A percentile compares a stretch with the other conserved stretches of the same genome.
These are phyloP conservation scores for Eucalyptus victrix DNA, from an alignment of 345 rosid species.

Conservation along the genomic window DNA sequence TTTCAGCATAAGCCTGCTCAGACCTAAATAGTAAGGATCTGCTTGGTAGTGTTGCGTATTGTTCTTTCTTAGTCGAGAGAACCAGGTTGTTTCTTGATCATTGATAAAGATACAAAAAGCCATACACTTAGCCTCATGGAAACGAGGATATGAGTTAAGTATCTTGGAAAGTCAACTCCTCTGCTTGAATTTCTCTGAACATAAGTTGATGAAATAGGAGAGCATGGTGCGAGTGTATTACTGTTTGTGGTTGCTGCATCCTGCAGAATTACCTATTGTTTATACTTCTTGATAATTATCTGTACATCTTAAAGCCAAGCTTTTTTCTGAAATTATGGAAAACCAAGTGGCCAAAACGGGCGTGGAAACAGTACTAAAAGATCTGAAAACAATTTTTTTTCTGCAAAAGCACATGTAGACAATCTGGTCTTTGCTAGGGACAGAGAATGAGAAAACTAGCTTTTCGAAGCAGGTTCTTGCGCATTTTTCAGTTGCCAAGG, in stretches of 20 bases:
- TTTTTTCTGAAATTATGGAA: not conserved
- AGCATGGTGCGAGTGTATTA: not conserved
- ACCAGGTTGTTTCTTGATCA: not conserved
- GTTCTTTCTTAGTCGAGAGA: not conserved
- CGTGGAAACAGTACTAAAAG: not conserved
- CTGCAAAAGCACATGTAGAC: not conserved
- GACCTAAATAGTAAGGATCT: not conserved
- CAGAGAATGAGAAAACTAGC: not conserved
- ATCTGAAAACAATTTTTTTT: not conserved
- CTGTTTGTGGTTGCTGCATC: not conserved
- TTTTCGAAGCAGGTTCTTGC: not conserved
- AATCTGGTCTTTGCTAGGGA: not conserved
- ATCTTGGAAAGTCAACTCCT: not conserved
- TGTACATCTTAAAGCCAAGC: not conserved
- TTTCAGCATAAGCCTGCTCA: conserved; percentile 4
- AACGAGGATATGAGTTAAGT: not conserved
- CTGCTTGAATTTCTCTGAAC: not conserved
- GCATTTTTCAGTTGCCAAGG: not conserved
- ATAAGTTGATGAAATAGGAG: not conserved
- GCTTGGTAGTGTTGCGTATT: not conserved
- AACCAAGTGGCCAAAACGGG: not conserved
- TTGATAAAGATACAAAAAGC: not conserved
- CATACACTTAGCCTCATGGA: not conserved
- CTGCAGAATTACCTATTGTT: not conserved
- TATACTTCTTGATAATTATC: not conserved